These are phyloP conservation scores for Cephaloascus albidus DNA, from an alignment of 805 yeast genomes.

Conservation along the genomic window DNA sequence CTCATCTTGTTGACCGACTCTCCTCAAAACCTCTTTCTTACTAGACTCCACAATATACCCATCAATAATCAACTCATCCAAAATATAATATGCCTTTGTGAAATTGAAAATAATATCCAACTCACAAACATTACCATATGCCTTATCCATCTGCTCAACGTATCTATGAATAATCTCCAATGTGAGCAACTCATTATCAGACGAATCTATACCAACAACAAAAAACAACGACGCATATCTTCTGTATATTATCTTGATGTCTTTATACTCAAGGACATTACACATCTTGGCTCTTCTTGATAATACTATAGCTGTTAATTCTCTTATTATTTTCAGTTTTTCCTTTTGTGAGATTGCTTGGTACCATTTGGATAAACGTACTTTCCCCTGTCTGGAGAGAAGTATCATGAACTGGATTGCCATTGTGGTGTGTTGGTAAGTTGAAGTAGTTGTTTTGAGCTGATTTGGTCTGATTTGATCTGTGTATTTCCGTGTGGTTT, in stretches of 20 bases:
- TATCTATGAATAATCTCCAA: slow-evolving; percentile 85
- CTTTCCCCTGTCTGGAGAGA: slow-evolving; percentile 91
- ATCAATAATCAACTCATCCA: slow-evolving; percentile 84
- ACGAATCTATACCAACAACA: slow-evolving; percentile 74
- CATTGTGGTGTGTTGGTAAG: too few relatives aligned
- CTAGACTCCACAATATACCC: slow-evolving; percentile 84
- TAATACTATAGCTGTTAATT: slow-evolving; percentile 76
- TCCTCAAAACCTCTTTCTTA: slow-evolving; percentile 64
- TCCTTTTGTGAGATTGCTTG: slow-evolving; percentile 76
- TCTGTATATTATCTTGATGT: slow-evolving; percentile 78
- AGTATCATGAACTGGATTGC: slow-evolving; percentile 72
- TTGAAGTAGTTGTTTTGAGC: too few relatives aligned
- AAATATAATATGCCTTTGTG: slow-evolving; percentile 83
- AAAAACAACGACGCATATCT: slow-evolving; percentile 91
- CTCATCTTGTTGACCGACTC: slow-evolving; percentile 80
- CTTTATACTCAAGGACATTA: slow-evolving; percentile 81
- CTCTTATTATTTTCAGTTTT: slow-evolving; percentile 74
- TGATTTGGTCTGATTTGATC: too few relatives aligned
- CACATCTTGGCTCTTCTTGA: slow-evolving; percentile 91
- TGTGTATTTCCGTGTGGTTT: too few relatives aligned
- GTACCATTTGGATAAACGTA: slow-evolving; percentile 91
- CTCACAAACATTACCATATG: slow-evolving; percentile 94
- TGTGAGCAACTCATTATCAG: slow-evolving; percentile 80
- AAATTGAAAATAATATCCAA: slow-evolving; percentile 94
- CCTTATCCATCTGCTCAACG: slow-evolving; percentile 94